Percentiles rank a stretch among this genome's conserved stretches.
These are phyloP conservation scores for Selaginella tamariscina DNA, from an alignment of 75 land plant genomes.

Conservation along the genomic window DNA sequence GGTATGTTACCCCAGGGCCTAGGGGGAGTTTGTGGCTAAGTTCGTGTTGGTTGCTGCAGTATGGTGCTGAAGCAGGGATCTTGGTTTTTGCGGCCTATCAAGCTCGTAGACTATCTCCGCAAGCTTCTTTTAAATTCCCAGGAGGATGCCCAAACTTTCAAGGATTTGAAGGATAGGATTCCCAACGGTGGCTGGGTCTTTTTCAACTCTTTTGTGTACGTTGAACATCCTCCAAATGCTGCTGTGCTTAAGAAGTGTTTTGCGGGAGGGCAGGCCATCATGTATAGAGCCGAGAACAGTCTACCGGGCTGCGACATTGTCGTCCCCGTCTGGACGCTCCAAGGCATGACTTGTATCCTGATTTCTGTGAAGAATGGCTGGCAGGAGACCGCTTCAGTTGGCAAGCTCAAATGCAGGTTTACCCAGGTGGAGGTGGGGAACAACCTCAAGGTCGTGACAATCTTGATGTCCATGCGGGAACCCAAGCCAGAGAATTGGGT, in stretches of 20 bases:
- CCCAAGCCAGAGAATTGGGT: neutral
- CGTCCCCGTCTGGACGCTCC: neutral
- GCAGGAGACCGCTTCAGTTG: neutral
- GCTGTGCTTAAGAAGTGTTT: neutral
- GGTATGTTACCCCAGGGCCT: neutral
- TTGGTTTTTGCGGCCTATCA: no score
- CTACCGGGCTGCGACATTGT: neutral
- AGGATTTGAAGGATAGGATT: neutral
- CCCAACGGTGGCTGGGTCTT: neutral
- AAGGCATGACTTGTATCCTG: neutral
- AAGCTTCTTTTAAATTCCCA: neutral
- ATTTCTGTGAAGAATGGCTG: neutral
- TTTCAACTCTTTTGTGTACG: neutral
- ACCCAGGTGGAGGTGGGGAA: neutral
- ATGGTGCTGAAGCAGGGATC: no score
- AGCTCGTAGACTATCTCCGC: neutral
- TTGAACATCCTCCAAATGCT: neutral
- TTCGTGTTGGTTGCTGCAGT: neutral
- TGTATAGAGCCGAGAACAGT: neutral
- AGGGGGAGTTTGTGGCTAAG: neutral
- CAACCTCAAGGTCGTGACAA: neutral
- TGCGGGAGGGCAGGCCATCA: neutral
- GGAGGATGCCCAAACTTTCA: neutral
- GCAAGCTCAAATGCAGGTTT: neutral
- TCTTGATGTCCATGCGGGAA: neutral